A percentile compares a stretch with the other conserved stretches of the same genome.
Conservation (phyloP, 805 yeast genomes). For the Naumovozyma castellii region DNA sequence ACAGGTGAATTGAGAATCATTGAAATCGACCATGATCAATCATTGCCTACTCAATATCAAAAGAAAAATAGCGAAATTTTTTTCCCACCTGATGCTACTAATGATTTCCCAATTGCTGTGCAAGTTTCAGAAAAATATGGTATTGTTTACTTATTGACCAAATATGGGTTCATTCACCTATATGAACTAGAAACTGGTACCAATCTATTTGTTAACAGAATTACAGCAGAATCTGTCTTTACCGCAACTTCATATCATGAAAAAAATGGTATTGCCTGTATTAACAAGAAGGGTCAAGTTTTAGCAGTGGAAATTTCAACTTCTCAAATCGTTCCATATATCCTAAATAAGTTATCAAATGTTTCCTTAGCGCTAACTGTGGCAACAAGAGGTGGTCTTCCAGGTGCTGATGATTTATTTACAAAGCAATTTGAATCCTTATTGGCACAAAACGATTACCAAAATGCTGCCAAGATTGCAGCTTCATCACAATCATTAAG, state of each 20-base stretch:
- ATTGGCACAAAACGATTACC: constrained; percentile 76
- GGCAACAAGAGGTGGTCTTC: constrained; percentile 91
- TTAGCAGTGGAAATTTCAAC: constrained; percentile 83
- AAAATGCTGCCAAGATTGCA: constrained; percentile 91
- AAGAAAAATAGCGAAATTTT: constrained; percentile 89
- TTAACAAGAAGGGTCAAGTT: constrained; percentile 93
- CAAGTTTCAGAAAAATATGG: constrained; percentile 83
- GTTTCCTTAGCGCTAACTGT: constrained; percentile 77
- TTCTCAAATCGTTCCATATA: constrained; percentile 79
- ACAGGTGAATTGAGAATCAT: constrained; percentile 78
- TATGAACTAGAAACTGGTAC: constrained; percentile 90
- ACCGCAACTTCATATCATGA: constrained; percentile 69
- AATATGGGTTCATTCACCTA: constrained; percentile 91
- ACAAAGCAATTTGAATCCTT: constrained; percentile 83
- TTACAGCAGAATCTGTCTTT: constrained; percentile 91
- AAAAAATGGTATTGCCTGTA: constrained; percentile 78
- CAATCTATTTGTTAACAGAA: constrained; percentile 89
- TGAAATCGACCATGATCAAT: constrained; percentile 89
- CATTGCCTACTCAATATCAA: constrained; percentile 62
- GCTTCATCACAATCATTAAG: constrained; percentile 89
- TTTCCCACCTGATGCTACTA: constrained; percentile 92
- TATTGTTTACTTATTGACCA: constrained; percentile 79
- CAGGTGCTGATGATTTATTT: constrained; percentile 93
- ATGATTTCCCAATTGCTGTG: constrained; percentile 92
- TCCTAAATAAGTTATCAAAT: constrained; percentile 76